phyloP scores from a whole-genome alignment of 306 rosid species.

The Heteromeles arbutifolia region DNA sequence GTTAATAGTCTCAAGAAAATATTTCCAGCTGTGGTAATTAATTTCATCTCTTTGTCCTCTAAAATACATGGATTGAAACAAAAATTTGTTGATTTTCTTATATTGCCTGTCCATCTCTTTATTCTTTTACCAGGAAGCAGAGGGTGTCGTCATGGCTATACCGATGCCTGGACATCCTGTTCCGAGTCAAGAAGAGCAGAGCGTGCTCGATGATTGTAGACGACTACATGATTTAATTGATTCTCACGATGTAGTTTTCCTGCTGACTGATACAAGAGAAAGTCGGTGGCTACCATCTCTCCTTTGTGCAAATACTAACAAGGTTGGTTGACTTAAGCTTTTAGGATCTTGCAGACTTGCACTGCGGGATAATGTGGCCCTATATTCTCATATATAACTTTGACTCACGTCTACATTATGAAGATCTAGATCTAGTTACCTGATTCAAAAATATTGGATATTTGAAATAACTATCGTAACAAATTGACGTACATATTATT shows the following conservation, averaged over 20 bases:
- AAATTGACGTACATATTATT: neutral
- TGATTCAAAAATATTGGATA: neutral
- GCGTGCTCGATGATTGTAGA: constrained; percentile 65
- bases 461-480: neutral
- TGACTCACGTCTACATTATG: constrained; percentile 17
- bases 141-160: constrained; percentile 81
- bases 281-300: constrained; percentile 97
- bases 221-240: constrained; percentile 62
- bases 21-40: constrained; percentile 88
- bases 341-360: neutral
- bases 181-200: constrained; percentile 52
- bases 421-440: constrained; percentile 7
- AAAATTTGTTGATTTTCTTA: neutral
- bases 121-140: constrained; percentile 65
- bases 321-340: constrained; percentile 38
- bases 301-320: constrained; percentile 81
- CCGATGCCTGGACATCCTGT: constrained; percentile 99
- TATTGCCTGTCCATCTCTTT: constrained; percentile 3
- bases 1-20: constrained; percentile 72
- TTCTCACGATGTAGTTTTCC: constrained; percentile 74
- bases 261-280: constrained; percentile 97
- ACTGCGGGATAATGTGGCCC: neutral
- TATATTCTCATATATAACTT: neutral
- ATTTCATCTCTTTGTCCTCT: constrained; percentile 6
- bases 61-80: neutral